These are phyloP conservation scores for Scheffersomyces illinoinensis DNA, from an alignment of 1,139 yeast species.

Conservation along the genomic window DNA sequence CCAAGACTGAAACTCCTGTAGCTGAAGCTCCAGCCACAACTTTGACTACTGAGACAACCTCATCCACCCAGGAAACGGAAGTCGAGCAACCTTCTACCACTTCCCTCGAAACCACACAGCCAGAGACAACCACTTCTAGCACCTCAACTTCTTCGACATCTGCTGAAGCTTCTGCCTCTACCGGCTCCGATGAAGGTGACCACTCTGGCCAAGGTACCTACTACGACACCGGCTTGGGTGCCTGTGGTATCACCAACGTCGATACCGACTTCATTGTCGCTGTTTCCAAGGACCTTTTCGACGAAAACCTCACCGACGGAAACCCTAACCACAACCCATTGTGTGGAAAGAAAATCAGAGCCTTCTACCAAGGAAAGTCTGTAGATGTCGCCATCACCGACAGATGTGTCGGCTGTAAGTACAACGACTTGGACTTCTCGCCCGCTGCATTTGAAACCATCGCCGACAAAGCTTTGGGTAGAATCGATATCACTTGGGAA, in stretches of 20 bases:
- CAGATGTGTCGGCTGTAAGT: slow-evolving; percentile 41
- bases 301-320: slow-evolving; percentile 29
- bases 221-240: slow-evolving; percentile 60
- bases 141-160: slow-evolving; percentile 9
- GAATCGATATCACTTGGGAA: slow-evolving; percentile 46
- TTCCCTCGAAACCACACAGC: slow-evolving; percentile 8
- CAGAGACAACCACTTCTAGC: slow-evolving; percentile 17
- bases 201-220: slow-evolving; percentile 59
- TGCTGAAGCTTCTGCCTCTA: slow-evolving; percentile 11
- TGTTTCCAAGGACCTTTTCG: slow-evolving; percentile 36
- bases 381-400: slow-evolving; percentile 47
- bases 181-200: slow-evolving; percentile 16
- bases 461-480: slow-evolving; percentile 41
- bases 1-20: slow-evolving; percentile 6
- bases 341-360: slow-evolving; percentile 45
- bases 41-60: slow-evolving; percentile 13
- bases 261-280: slow-evolving; percentile 53
- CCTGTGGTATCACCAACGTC: slow-evolving; percentile 54
- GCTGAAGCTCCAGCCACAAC: slow-evolving; percentile 8
- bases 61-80: slow-evolving; percentile 17
- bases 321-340: slow-evolving; percentile 45
- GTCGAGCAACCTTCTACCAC: slow-evolving; percentile 6
- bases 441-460: slow-evolving; percentile 41
- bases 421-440: slow-evolving; percentile 45
- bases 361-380: slow-evolving; percentile 38